Evolutionary conservation across 1,139 yeast species (phyloP).

Genomic region (Pichia sp.): DNA sequence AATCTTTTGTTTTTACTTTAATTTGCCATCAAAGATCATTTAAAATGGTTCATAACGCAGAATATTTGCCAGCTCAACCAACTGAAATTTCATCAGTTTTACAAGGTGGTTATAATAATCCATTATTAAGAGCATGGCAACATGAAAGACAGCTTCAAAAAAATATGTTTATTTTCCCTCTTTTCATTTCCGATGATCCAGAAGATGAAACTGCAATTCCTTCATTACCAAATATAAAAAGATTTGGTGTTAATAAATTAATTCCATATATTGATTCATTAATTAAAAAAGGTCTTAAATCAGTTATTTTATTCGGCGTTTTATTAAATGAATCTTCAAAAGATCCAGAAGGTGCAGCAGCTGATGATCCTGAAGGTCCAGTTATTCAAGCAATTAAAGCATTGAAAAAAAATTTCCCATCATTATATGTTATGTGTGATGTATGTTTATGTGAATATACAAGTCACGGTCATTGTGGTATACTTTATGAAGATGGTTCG

Average conservation of each 20-base stretch:
- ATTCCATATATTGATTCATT: slow-evolving; percentile 64
- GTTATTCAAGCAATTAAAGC: slow-evolving; percentile 73
- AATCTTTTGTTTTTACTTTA: too few relatives aligned
- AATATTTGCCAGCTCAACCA: slow-evolving; percentile 50
- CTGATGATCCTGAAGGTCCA: slow-evolving; percentile 96
- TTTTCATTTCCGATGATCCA: slow-evolving; percentile 73
- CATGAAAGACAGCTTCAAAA: slow-evolving; percentile 74
- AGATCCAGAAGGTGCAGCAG: slow-evolving; percentile 79
- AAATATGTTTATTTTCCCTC: slow-evolving; percentile 87
- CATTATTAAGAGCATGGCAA: slow-evolving; percentile 88
- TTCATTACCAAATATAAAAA: slow-evolving; percentile 79
- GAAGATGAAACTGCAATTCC: slow-evolving; percentile 73
- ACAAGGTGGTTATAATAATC: slow-evolving; percentile 93
- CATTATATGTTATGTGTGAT: slow-evolving; percentile 81
- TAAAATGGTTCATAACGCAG: slow-evolving; percentile 48
- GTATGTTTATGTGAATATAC: slow-evolving; percentile 97
- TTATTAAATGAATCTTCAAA: slow-evolving; percentile 69
- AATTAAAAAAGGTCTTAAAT: slow-evolving; percentile 71
- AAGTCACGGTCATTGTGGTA: slow-evolving; percentile 95
- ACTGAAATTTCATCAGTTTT: slow-evolving; percentile 70
- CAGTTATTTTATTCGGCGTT: slow-evolving; percentile 91
- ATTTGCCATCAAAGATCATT: not conserved
- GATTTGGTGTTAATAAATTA: slow-evolving; percentile 78
- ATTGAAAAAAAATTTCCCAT: slow-evolving; percentile 63
- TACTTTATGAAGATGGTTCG: slow-evolving; percentile 77